Base-by-base conservation (phyloP, 768 basidiomycete species). In the Boletus pseudopeckii region DNA sequence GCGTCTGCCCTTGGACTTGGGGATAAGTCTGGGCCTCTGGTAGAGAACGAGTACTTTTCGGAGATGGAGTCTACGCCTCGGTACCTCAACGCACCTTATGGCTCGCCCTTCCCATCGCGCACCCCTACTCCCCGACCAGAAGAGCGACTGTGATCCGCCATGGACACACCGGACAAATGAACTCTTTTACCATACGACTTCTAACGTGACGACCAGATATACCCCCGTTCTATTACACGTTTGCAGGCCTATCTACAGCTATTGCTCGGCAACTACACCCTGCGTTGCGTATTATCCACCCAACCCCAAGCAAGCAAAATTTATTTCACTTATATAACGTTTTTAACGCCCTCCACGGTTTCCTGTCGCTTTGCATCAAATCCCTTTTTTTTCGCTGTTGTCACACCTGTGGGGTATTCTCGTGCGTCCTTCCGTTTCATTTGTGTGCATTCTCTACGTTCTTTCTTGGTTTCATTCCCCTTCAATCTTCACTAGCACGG, bases 61-160 rank as follows among this genome's bases (percentile, higher is more conserved):
- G 69, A 75, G 62, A 79, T 71, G 65, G 59, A 68, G 52, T 70
- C 72, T 26, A 80, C 78, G 33, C 61, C 67, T 49, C 75, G 77
- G 42, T 79, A 80, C 60, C 74, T 80, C 56, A 72, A 66, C 41
- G 78, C 78, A 39, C 77, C 78, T 24, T 79, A 79, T 46, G 77
- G 77, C 20, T 80, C 78, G 18, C 77, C 78, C 5, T 75, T 72
- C 56, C 78, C 77, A 11, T 79, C 78, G 33, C 76, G 77, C 22
- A 74, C 78, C 40, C 75, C 77, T 3, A 79, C 78, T 1, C 77
- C 78, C 14, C 60, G 65, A 62, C 69, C 54, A 33, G 71, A 72
- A 52, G 71, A 71, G 59, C 60, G 65, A 52, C 50, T 37, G 65
- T 71, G 60, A 72, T 39, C 44, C 41, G 26, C 26, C 48, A 54